These are phyloP conservation scores for Mycogone perniciosa DNA, from an alignment of 2,329 filamentous ascomycete genomes.

Conservation along the genomic window DNA sequence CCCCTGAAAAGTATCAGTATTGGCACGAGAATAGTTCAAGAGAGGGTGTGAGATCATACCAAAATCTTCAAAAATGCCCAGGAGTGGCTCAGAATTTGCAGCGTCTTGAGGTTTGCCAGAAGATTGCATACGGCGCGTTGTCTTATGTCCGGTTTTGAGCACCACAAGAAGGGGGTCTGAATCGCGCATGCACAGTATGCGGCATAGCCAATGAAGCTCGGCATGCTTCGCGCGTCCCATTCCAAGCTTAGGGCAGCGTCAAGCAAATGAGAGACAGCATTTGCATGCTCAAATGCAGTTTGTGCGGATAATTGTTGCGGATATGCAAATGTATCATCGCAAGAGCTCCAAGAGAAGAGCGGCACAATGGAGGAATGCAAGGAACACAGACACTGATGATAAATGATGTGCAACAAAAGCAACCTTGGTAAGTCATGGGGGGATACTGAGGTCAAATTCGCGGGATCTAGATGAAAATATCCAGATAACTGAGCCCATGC, in stretches of 20 bases:
- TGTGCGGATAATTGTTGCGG: slow-evolving; percentile 19
- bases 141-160: slow-evolving; percentile 11
- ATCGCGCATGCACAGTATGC: slow-evolving; percentile 19
- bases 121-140: slow-evolving; percentile 13
- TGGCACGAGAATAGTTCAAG: neutral
- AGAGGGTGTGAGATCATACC: neutral
- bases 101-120: slow-evolving; percentile 15
- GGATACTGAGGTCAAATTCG: neutral
- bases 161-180: slow-evolving; percentile 20
- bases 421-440: neutral
- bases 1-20: neutral
- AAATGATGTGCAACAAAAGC: slow-evolving; percentile 9
- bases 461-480: neutral
- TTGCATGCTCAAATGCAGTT: slow-evolving; percentile 17
- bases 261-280: slow-evolving; percentile 12
- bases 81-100: slow-evolving; percentile 10
- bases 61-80: slow-evolving; percentile 16
- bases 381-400: slow-evolving; percentile 17
- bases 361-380: slow-evolving; percentile 19
- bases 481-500: neutral
- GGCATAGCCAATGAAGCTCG: slow-evolving; percentile 17
- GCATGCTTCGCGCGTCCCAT: slow-evolving; percentile 4
- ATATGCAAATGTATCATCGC: slow-evolving; percentile 8
- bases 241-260: neutral
- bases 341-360: slow-evolving; percentile 16